Evolutionary conservation across 2,329 filamentous ascomycete genomes (phyloP).

Genomic region (Trichoderma guizhouense): DNA sequence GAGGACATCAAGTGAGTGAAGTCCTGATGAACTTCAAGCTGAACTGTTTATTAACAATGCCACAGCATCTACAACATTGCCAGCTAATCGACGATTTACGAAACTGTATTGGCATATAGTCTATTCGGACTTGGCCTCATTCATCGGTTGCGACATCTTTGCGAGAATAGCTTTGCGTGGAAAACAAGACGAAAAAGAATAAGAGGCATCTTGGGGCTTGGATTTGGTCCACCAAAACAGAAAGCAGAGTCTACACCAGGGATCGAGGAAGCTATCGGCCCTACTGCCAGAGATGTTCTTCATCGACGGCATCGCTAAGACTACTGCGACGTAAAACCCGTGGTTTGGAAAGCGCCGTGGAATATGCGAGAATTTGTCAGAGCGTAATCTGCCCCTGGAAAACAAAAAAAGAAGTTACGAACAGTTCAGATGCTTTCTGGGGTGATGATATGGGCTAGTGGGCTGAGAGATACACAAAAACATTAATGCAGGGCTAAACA

Average conservation of each 20-base stretch:
- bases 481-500: neutral
- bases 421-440: neutral
- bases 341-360: neutral
- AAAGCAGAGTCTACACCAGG: neutral
- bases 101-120: neutral
- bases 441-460: neutral
- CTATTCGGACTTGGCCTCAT: neutral
- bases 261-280: neutral
- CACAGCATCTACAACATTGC: conserved; percentile 20
- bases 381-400: neutral
- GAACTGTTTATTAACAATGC: neutral
- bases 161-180: too few species aligned
- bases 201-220: neutral
- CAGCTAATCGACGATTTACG: neutral
- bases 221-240: neutral
- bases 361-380: neutral
- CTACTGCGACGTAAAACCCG: neutral
- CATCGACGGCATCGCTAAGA: neutral
- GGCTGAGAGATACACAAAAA: neutral
- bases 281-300: neutral
- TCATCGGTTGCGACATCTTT: neutral
- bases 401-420: neutral
- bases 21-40: too few species aligned
- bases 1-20: conserved; percentile 33
- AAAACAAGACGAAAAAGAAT: neutral